Evolutionary conservation across 2,329 filamentous ascomycete genomes (phyloP).

Genomic region (Verticillium zaregamsianum): DNA sequence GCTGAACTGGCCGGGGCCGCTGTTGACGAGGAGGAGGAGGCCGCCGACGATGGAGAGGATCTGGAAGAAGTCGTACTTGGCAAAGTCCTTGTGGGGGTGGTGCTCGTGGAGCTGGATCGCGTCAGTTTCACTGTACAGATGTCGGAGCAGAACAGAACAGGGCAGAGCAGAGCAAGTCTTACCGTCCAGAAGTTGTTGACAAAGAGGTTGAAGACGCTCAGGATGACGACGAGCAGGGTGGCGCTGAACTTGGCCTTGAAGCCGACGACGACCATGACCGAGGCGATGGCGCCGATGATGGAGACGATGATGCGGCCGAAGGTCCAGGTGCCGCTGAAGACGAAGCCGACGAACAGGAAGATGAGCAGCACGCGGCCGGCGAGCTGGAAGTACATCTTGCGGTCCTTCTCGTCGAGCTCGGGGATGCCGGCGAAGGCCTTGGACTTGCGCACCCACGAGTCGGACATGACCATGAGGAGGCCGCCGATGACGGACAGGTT

Average conservation of each 20-base stretch:
- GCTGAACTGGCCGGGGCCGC: slow-evolving; percentile 94
- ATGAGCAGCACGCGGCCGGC: slow-evolving; percentile 93
- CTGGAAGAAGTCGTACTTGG: slow-evolving; percentile 99
- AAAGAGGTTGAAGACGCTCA: slow-evolving; percentile 93
- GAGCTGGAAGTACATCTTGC: slow-evolving; percentile 99
- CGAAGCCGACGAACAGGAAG: slow-evolving; percentile 95
- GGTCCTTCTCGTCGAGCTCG: slow-evolving; percentile 95
- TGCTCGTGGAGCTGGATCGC: slow-evolving; percentile 76
- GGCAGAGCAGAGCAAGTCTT: no score
- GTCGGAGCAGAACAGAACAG: no score
- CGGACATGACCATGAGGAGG: slow-evolving; percentile 94
- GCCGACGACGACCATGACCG: slow-evolving; percentile 96
- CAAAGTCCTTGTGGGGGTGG: slow-evolving; percentile 99
- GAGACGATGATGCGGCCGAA: slow-evolving; percentile 84
- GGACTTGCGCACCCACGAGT: slow-evolving; percentile 96
- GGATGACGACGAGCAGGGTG: slow-evolving; percentile 86
- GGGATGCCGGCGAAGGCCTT: slow-evolving; percentile 95
- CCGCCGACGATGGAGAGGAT: slow-evolving; percentile 97
- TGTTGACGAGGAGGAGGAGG: slow-evolving; percentile 95
- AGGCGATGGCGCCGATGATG: slow-evolving; percentile 80
- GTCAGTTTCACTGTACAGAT: no score
- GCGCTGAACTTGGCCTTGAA: slow-evolving; percentile 99
- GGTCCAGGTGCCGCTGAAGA: slow-evolving; percentile 92
- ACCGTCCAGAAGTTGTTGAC: slow-evolving; percentile 99
- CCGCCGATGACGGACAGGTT: slow-evolving; percentile 97